Base-by-base conservation (phyloP, 1,139 yeast genomes). In the Sugiyamaella pinicola region DNA sequence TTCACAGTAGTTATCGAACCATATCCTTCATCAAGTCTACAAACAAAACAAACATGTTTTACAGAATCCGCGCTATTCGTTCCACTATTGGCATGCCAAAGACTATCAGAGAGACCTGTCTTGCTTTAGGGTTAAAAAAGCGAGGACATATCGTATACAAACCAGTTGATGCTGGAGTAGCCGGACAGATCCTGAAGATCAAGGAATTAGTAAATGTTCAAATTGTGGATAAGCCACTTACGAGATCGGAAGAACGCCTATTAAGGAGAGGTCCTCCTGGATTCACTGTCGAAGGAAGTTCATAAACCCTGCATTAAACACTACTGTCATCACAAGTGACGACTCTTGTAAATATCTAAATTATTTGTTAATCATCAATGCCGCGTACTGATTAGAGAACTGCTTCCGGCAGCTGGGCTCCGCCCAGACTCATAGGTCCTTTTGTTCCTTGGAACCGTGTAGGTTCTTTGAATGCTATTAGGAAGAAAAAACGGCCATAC, bases 131-230 rank as follows among this genome's bases (percentile, higher is more conserved):
- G 0, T 81, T 93, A 55, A 79, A 77, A 53, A 84, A 79, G 65
- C 82, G 95, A 63, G 87, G 90, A 53, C 84, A 85, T 44, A 80
- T 84, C 1, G 84, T 83, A 4, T 91, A 85, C 72, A 90, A 84
- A 63, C 74, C 74, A 47, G 90, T 88, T 9, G 78, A 85, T 21
- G 90, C 95, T 18, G 80, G 85, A 37, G 80, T 86, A 54, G 97
- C 98, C 5, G 96, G 96, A 67, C 84, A 85, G 74, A 78, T 93
- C 55, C 82, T 89, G 47, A 77, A 80, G 56, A 88, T 93, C 52
- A 93, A 93, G 70, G 98, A 93, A 69, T 75, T 93, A 54, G 93
- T 93, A n/a, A 80, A 80, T 54, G 95, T 93, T 28, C 95, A 90
- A 62, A 74, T 90, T 41, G 84, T 86, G 7, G 83, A 83, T 44